Evolutionary conservation across 2,329 filamentous ascomycete genomes (phyloP).

Genomic region (Pleoardoris graminearum): DNA sequence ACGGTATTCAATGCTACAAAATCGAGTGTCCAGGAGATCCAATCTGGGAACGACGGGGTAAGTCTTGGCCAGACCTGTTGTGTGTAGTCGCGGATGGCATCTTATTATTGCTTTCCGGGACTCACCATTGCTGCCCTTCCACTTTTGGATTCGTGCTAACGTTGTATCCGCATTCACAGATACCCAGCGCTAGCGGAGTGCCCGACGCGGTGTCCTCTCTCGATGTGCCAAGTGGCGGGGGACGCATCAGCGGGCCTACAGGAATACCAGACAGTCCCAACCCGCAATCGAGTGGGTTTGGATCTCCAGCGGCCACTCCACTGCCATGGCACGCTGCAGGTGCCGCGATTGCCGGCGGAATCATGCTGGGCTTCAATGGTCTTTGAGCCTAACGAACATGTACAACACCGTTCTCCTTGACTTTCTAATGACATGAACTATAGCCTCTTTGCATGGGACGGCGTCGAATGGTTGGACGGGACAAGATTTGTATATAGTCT

Average conservation of each 20-base stretch:
- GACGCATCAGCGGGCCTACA: slow-evolving; percentile 43
- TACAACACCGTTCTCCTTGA: background rate
- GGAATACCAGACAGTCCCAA: background rate
- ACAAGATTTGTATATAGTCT: background rate
- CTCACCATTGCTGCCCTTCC: background rate
- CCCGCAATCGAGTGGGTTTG: slow-evolving; percentile 2
- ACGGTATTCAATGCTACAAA: slow-evolving; percentile 62
- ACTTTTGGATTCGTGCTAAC: background rate
- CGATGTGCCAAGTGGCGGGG: slow-evolving; percentile 50
- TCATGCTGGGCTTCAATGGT: slow-evolving; percentile 39
- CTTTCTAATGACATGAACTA: background rate
- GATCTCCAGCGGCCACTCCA: slow-evolving; percentile 26
- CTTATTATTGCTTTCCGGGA: background rate
- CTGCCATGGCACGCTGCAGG: slow-evolving; percentile 35
- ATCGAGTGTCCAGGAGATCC: slow-evolving; percentile 58
- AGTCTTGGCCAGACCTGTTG: background rate
- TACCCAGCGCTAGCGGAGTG: slow-evolving; percentile 57
- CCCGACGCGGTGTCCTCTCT: slow-evolving; percentile 55
- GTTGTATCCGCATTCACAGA: background rate
- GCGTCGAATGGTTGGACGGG: background rate
- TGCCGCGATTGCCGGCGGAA: slow-evolving; percentile 34
- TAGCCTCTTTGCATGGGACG: background rate
- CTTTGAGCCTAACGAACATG: slow-evolving; percentile 23
- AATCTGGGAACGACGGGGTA: slow-evolving; percentile 52
- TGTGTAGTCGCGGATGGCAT: background rate